Conservation (phyloP, 441 rosid species). For the Aquilaria agallochum region DNA sequence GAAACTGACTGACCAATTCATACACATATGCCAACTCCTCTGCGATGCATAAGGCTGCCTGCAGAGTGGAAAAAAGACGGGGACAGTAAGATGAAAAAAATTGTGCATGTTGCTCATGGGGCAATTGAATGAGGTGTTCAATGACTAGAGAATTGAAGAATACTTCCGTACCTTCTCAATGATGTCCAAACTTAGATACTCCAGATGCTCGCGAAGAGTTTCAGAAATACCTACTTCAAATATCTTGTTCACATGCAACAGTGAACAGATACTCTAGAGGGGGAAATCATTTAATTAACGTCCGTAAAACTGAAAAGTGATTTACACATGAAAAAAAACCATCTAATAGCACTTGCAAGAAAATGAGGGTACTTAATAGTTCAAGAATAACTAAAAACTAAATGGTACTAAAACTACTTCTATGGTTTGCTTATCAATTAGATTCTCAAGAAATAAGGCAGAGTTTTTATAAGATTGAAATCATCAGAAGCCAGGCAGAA, state of each 20-base stretch:
- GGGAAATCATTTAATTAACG: conserved; percentile 4
- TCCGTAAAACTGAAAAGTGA: no score
- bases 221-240: conserved; percentile 84
- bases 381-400: no score
- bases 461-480: no score
- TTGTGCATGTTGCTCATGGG: conserved; percentile 5
- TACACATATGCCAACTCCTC: conserved; percentile 85
- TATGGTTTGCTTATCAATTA: no score
- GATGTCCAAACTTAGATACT: conserved; percentile 60
- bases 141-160: conserved; percentile 6
- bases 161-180: conserved; percentile 56
- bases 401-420: no score
- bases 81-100: conserved; percentile 1
- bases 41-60: conserved; percentile 73
- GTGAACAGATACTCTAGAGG: conserved; percentile 72
- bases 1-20: conserved; percentile 69
- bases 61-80: conserved; percentile 23
- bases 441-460: no score
- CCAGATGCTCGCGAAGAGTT: conserved; percentile 63
- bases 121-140: no score
- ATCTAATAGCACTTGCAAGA: neutral
- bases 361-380: no score
- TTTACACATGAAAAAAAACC: neutral
- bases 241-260: conserved; percentile 81
- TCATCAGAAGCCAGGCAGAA: no score